These are phyloP conservation scores for Eragrostis tef DNA, from an alignment of 202 grass and related monocot genomes.

Conservation along the genomic window DNA sequence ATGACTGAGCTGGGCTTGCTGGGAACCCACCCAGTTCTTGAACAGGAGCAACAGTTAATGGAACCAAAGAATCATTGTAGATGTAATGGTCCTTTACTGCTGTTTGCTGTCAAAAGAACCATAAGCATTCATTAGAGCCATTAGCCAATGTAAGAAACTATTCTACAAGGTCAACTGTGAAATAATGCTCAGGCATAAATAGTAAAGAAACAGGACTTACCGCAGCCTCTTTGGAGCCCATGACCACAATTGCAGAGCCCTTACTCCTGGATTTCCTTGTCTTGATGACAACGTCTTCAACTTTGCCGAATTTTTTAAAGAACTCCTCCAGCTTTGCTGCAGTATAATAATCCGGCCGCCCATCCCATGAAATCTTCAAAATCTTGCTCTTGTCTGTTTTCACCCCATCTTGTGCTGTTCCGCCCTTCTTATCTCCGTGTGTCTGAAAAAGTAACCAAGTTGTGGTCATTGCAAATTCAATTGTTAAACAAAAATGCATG, in stretches of 20 bases:
- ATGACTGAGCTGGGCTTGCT: constrained; percentile 46
- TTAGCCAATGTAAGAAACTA: neutral
- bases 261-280: constrained; percentile 71
- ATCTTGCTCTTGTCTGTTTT: constrained; percentile 62
- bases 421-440: constrained; percentile 51
- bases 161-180: neutral
- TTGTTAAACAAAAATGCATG: neutral
- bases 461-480: neutral
- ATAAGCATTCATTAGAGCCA: constrained; percentile 1
- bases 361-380: constrained; percentile 95
- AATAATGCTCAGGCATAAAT: constrained; percentile 12
- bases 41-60: constrained; percentile 68
- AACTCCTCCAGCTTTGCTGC: constrained; percentile 67
- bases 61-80: constrained; percentile 49
- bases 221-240: constrained; percentile 72
- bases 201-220: constrained; percentile 52
- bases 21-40: constrained; percentile 51
- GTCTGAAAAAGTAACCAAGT: constrained; percentile 40
- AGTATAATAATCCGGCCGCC: constrained; percentile 61
- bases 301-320: constrained; percentile 73
- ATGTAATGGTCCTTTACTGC: constrained; percentile 47
- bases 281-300: constrained; percentile 84
- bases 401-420: constrained; percentile 22
- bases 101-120: constrained; percentile 47
- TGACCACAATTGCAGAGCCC: constrained; percentile 73